phyloP scores from a whole-genome alignment of 2,329 filamentous ascomycete genomes.

The Aspergillus nomiae region DNA sequence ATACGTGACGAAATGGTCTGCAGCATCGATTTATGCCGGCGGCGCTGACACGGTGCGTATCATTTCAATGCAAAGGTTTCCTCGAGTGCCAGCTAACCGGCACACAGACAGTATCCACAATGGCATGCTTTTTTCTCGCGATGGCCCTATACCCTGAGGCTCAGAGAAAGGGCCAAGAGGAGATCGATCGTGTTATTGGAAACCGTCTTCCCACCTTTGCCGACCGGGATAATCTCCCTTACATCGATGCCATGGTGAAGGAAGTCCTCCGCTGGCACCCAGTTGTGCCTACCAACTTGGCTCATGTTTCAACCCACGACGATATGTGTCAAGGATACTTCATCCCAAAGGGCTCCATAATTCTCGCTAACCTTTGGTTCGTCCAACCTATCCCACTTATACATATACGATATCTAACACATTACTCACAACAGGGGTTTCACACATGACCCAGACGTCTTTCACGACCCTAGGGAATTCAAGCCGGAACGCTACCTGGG shows the following conservation, averaged over 20 bases:
- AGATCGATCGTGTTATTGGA: constrained; percentile 20
- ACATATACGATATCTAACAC: not conserved
- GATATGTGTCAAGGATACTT: constrained; percentile 27
- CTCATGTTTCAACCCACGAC: constrained; percentile 28
- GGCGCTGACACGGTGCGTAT: constrained; percentile 44
- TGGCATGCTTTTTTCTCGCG: constrained; percentile 19
- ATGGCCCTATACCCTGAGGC: constrained; percentile 22
- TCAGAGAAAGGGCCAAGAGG: constrained; percentile 19
- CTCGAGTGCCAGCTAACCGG: not conserved
- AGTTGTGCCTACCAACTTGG: constrained; percentile 27
- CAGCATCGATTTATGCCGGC: constrained; percentile 45
- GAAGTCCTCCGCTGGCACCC: constrained; percentile 37
- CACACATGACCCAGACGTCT: constrained; percentile 40
- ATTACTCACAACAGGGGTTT: constrained; percentile 37
- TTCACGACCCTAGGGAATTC: constrained; percentile 42
- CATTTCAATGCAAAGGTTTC: no score
- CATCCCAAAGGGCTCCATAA: constrained; percentile 38
- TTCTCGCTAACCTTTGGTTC: constrained; percentile 43
- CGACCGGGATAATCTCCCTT: constrained; percentile 31
- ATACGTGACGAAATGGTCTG: constrained; percentile 31
- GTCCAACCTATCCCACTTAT: not conserved
- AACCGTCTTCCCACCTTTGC: constrained; percentile 13
- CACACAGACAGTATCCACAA: constrained; percentile 16
- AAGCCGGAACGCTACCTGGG: constrained; percentile 46
- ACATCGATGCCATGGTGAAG: constrained; percentile 35